Base-by-base conservation (phyloP, 1,139 yeast genomes). In the Suhomyces taliae region DNA sequence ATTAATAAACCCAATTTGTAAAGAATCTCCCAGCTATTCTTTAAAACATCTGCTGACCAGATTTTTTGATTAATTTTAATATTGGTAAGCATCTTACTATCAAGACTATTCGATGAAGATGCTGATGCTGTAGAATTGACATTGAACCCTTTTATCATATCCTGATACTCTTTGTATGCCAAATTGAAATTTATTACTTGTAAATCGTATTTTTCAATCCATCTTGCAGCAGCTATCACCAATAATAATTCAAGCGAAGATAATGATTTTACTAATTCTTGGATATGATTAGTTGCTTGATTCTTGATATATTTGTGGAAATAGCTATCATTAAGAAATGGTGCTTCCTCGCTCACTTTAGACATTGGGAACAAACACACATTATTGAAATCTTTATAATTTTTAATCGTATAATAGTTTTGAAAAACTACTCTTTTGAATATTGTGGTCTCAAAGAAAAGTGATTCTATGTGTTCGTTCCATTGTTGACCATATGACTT, bases 111-210 rank as follows among this genome's bases (percentile, higher is more conserved):
- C 2, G 75, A 62, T 1, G 65, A 56, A 7, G 60, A 49, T 8
- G 56, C 46, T 9, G 51, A 44, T 0, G 69, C 53, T 1, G 70
- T 61, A 7, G 65, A 67, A 27, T 75, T 74, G 24, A 69, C 57
- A 50, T 82, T 78, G 50, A 76, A 66, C 0, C 63, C 58, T 48
- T 78, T 77, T 39, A 83, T 73, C 74, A 83, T 75, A 1, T 67
- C 70, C n/a, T 65, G 62, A 62, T 90, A 93, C 63, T 93, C 98
- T 36, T 83, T 83, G 61, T 85, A 87, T 0, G 86, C 87, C 52
- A 90, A 71, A 54, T 86, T 88, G 66, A 90, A 85, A 62, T 90
- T 91, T 24, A 84, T 72, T 11, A 73, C 70, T 27, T 74, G 81
- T 12, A 82, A 67, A 34, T 80, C 83, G 34, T 77, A 78, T 56